These are phyloP conservation scores for Colletotrichum trifolii DNA, from an alignment of 2,329 filamentous ascomycete species.

Conservation along the genomic window DNA sequence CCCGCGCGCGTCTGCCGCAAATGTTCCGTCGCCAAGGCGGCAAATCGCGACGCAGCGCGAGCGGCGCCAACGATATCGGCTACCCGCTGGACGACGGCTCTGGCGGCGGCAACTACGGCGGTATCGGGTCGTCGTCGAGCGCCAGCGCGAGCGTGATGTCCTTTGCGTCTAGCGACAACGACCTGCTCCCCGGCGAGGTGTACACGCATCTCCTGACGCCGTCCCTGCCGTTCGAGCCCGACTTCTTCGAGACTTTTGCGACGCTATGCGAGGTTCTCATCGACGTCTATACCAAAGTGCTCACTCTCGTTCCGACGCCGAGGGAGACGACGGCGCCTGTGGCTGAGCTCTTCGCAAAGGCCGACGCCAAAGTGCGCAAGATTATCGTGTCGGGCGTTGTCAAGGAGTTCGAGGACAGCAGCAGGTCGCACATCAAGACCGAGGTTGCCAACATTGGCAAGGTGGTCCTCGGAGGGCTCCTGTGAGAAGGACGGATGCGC, in stretches of 20 bases:
- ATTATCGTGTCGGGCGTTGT: slow-evolving; percentile 88
- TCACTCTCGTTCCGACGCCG: slow-evolving; percentile 79
- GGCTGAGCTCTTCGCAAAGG: slow-evolving; percentile 89
- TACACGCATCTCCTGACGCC: slow-evolving; percentile 93
- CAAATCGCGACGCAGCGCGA: slow-evolving; percentile 67
- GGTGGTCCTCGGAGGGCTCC: slow-evolving; percentile 87
- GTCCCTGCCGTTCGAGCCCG: slow-evolving; percentile 91
- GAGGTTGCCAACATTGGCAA: slow-evolving; percentile 89
- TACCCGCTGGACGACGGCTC: slow-evolving; percentile 42
- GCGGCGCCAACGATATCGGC: slow-evolving; percentile 55
- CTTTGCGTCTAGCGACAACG: slow-evolving; percentile 69
- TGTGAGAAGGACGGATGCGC: slow-evolving; percentile 56
- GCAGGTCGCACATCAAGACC: slow-evolving; percentile 77
- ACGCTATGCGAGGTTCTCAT: slow-evolving; percentile 96
- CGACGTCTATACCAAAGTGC: slow-evolving; percentile 86
- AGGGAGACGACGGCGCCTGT: slow-evolving; percentile 76
- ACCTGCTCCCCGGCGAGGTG: slow-evolving; percentile 83
- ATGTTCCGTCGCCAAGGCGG: slow-evolving; percentile 79
- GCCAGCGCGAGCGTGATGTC: slow-evolving; percentile 61
- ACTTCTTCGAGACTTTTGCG: slow-evolving; percentile 96
- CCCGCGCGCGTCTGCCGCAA: slow-evolving; percentile 81
- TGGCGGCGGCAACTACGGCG: slow-evolving; percentile 41
- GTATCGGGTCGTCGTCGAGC: slow-evolving; percentile 44
- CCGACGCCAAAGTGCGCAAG: slow-evolving; percentile 86
- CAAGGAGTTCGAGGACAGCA: slow-evolving; percentile 92